A percentile compares a stretch with the other conserved stretches of the same genome.
Evolutionary conservation across 805 yeast species (phyloP).

Genomic region (Yarrowia osloensis): DNA sequence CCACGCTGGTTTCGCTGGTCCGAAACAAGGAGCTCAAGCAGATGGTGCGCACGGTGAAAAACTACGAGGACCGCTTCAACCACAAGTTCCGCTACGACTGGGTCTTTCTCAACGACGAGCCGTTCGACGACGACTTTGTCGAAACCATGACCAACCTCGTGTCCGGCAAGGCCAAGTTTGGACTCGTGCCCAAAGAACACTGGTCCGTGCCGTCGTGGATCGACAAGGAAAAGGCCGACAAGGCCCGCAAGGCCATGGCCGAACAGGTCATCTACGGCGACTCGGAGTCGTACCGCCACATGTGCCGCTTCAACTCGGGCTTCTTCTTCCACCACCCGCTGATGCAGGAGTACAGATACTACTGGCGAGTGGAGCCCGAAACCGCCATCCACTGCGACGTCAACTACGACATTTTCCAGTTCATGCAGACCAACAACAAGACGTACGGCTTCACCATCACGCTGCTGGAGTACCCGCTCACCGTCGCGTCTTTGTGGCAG

Average conservation of each 20-base stretch:
- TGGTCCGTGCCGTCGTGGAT: slow-evolving; percentile 74
- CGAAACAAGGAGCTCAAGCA: slow-evolving; percentile 64
- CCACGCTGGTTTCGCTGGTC: slow-evolving; percentile 69
- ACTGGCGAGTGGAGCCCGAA: slow-evolving; percentile 79
- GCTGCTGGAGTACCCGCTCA: slow-evolving; percentile 60
- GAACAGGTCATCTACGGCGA: slow-evolving; percentile 58
- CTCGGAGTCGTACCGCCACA: slow-evolving; percentile 65
- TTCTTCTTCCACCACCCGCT: slow-evolving; percentile 65
- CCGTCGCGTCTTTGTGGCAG: slow-evolving; percentile 68
- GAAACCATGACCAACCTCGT: slow-evolving; percentile 51
- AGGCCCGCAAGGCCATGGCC: slow-evolving; percentile 50
- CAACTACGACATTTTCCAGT: slow-evolving; percentile 61
- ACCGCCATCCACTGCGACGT: slow-evolving; percentile 62
- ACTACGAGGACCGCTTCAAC: slow-evolving; percentile 70
- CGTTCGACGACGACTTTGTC: slow-evolving; percentile 60
- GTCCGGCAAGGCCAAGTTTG: slow-evolving; percentile 66
- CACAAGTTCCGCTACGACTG: slow-evolving; percentile 66
- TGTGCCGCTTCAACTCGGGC: slow-evolving; percentile 82
- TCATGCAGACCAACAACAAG: slow-evolving; percentile 56
- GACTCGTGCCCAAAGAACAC: slow-evolving; percentile 58
- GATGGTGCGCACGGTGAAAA: slow-evolving; percentile 60
- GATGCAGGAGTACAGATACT: slow-evolving; percentile 61
- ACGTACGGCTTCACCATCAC: slow-evolving; percentile 69
- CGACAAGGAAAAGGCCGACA: slow-evolving; percentile 53
- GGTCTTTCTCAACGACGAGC: slow-evolving; percentile 74